Evolutionary conservation across 495 filamentous ascomycete species (phyloP).

Genomic region (Xanthoparmelia taractica): DNA sequence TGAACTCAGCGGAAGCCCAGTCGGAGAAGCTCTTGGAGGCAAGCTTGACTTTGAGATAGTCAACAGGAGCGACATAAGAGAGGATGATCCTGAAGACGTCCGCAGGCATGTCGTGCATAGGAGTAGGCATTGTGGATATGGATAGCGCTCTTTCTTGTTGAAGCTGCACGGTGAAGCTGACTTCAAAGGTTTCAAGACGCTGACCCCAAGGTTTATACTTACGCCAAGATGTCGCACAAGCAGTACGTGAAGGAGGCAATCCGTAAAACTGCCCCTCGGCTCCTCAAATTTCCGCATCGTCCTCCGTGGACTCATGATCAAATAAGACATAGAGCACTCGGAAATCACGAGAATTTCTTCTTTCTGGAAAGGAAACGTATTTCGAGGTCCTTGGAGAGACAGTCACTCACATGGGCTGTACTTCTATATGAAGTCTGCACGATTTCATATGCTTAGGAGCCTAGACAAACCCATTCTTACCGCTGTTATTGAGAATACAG

Average conservation of each 20-base stretch:
- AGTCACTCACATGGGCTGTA: background rate
- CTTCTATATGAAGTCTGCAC: background rate
- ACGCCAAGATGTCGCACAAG: background rate
- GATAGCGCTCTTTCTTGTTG: background rate
- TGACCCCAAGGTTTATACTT: background rate
- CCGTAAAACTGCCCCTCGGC: background rate
- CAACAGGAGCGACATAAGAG: background rate
- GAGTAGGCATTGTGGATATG: background rate
- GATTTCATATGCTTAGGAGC: background rate
- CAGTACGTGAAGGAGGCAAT: background rate
- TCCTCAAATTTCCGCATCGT: background rate
- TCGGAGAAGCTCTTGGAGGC: background rate
- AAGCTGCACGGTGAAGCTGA: background rate
- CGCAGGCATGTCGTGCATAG: background rate
- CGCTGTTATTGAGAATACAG: background rate
- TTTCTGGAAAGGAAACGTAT: background rate
- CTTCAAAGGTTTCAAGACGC: background rate
- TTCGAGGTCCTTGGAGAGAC: background rate
- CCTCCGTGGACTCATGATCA: background rate
- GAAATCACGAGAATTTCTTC: background rate
- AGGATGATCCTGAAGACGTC: background rate
- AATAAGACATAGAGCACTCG: background rate
- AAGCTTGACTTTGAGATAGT: constrained; percentile 4
- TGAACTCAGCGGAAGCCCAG: background rate
- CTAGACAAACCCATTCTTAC: background rate